Evolutionary conservation across 2,329 filamentous ascomycete genomes (phyloP).

Genomic region (Xylogone sp.): DNA sequence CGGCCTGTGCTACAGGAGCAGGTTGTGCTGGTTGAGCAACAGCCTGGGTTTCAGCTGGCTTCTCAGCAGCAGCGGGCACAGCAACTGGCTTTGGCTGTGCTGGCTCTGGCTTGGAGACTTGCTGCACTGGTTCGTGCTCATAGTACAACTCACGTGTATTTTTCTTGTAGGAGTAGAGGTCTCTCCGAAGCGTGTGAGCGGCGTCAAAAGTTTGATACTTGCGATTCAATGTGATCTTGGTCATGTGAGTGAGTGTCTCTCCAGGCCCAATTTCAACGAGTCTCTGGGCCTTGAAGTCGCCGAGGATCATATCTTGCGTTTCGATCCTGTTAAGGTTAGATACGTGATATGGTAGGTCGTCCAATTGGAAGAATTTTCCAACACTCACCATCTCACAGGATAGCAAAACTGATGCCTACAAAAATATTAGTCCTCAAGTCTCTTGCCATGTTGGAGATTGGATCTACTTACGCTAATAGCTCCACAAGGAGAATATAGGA

Average conservation of each 20-base stretch:
- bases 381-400: too few relatives aligned
- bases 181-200: constrained; percentile 14
- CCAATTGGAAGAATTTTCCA: too few relatives aligned
- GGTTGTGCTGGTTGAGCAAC: neutral
- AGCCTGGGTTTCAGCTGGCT: neutral
- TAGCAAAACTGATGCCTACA: too few relatives aligned
- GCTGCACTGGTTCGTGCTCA: neutral
- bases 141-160: constrained; percentile 22
- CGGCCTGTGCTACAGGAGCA: constrained; percentile 4
- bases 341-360: too few relatives aligned
- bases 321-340: constrained; percentile 27
- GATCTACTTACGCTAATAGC: too few relatives aligned
- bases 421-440: too few relatives aligned
- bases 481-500: too few relatives aligned
- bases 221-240: constrained; percentile 29
- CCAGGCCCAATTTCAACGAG: constrained; percentile 36
- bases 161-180: constrained; percentile 21
- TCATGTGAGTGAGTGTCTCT: constrained; percentile 33
- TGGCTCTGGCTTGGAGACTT: too few relatives aligned
- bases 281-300: constrained; percentile 22
- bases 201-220: constrained; percentile 18
- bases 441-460: too few relatives aligned
- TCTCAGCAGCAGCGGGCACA: neutral
- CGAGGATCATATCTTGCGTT: constrained; percentile 32
- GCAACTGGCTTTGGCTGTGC: neutral